phyloP scores from a whole-genome alignment of 2,329 filamentous ascomycete species.

The Xylariaceae sp. region DNA sequence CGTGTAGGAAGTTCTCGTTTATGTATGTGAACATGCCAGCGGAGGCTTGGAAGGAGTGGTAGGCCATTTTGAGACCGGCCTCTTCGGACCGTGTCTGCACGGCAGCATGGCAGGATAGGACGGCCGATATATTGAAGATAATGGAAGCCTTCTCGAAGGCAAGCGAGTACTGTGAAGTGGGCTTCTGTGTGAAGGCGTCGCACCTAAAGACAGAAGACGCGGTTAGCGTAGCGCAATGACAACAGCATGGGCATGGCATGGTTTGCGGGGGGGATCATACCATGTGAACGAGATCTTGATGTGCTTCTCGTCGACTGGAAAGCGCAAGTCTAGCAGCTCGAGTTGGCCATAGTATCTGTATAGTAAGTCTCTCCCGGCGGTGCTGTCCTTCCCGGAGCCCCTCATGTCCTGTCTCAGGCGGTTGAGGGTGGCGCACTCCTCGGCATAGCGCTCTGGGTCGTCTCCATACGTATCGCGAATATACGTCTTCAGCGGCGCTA shows the following conservation, averaged over 20 bases:
- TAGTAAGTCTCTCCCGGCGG: conserved; percentile 82
- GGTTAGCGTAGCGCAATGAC: conserved; percentile 15
- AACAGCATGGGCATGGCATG: too few species aligned
- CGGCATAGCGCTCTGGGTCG: conserved; percentile 89
- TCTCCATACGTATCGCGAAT: conserved; percentile 93
- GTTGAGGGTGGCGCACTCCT: conserved; percentile 93
- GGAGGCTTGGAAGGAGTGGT: conserved; percentile 96
- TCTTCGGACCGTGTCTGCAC: conserved; percentile 90
- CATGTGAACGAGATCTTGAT: conserved; percentile 99
- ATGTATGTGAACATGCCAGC: conserved; percentile 99
- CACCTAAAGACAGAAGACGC: conserved; percentile 65
- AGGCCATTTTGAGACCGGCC: conserved; percentile 87
- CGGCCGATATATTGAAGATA: conserved; percentile 98
- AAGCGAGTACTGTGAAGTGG: conserved; percentile 93
- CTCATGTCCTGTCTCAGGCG: conserved; percentile 96
- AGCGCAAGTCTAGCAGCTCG: conserved; percentile 86
- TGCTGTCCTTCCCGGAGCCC: conserved; percentile 93
- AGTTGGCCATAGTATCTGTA: conserved; percentile 98
- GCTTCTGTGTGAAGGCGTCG: conserved; percentile 97
- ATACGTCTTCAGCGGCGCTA: conserved; percentile 84
- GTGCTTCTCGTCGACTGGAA: conserved; percentile 96
- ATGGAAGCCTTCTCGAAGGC: conserved; percentile 98
- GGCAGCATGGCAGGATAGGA: conserved; percentile 91
- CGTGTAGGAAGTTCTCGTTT: conserved; percentile 98
- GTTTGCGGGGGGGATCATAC: conserved; percentile 47